Evolutionary conservation across 2,329 filamentous ascomycete genomes (phyloP), one percentile per base, ranked within the genome.

Genomic region (Sarocladium oryzae): DNA sequence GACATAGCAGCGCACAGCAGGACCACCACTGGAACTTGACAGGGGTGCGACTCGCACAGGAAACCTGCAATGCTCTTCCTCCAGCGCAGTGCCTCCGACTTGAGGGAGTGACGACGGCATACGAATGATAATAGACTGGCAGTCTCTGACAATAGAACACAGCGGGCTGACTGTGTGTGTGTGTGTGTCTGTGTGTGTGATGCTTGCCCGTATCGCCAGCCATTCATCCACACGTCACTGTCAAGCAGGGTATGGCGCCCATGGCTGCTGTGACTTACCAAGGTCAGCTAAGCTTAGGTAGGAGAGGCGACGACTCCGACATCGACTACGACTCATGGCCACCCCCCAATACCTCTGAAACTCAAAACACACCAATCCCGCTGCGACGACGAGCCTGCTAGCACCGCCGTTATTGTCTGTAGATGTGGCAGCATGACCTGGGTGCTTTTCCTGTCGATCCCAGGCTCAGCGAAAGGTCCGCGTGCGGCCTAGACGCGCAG

Each of bases 31-130:
- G 43, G 26, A 16, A 7, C 36, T 48, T 33, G 43, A 48, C 43
- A 48, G 43, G 43, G 43, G 43, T 48, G 16, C 43, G 43, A 48
- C 43, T 48, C 43, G 43, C 43, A 48, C 26, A 24, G 16, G 2
- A 15, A 10, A 18, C 28, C 40, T 26, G 13, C 13, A 20, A 40
- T 45, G n/a, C 13, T n/a, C 30, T 28, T 26, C 40, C 18, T 45
- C 37, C 20, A n/a, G 35, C 10, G 6, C 9, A 10, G 8, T 18
- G 35, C 35, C 35, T 18, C 6, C 16, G 35, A 16, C n/a, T n/a
- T n/a, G n/a, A n/a, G n/a, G n/a, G n/a, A 13, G 28, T 13, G 35
- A 43, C 16, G 40, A 32, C 33, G 43, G 24, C 43, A n/a, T 41
- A 7, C 9, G 13, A 13, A 30, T 30, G 28, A 13, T 13, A 30